These are phyloP conservation scores for Stipa capillata DNA, from an alignment of 176 grass and related monocot species.

Conservation along the genomic window DNA sequence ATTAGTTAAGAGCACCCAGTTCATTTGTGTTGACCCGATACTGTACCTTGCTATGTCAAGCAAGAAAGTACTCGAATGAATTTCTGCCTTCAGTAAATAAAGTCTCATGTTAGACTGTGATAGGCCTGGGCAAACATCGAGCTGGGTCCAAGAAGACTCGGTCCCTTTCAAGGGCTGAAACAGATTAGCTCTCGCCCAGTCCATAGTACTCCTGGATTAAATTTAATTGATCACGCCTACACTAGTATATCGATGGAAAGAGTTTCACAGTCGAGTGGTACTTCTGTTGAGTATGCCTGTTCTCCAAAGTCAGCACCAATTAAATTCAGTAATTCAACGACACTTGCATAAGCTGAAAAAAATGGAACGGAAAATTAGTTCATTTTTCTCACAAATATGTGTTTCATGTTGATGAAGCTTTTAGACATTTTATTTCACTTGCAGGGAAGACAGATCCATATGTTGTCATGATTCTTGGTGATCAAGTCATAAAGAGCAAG, in stretches of 20 bases:
- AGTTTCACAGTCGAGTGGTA: background rate
- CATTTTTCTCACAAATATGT: background rate
- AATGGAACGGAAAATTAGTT: background rate
- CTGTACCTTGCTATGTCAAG: background rate
- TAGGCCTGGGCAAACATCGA: background rate
- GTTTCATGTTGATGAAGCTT: background rate
- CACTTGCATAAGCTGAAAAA: background rate
- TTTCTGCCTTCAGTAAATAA: background rate
- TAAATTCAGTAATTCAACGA: background rate
- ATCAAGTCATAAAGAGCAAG: slow-evolving; percentile 96
- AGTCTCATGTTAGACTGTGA: background rate
- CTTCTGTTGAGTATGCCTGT: background rate
- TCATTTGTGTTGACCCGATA: background rate
- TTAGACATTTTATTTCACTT: background rate
- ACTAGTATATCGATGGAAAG: background rate
- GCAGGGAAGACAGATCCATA: slow-evolving; percentile 96
- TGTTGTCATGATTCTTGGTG: slow-evolving; percentile 74
- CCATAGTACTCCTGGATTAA: background rate
- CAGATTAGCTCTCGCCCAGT: background rate
- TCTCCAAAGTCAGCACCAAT: background rate
- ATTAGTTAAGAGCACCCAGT: background rate
- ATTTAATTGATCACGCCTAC: background rate
- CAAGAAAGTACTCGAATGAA: background rate
- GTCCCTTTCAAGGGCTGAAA: background rate
- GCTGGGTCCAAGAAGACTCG: background rate